Evolutionary conservation across 2,329 filamentous ascomycete genomes (phyloP), one percentile per base, ranked within the genome.

Genomic region (Fusarium luffae): DNA sequence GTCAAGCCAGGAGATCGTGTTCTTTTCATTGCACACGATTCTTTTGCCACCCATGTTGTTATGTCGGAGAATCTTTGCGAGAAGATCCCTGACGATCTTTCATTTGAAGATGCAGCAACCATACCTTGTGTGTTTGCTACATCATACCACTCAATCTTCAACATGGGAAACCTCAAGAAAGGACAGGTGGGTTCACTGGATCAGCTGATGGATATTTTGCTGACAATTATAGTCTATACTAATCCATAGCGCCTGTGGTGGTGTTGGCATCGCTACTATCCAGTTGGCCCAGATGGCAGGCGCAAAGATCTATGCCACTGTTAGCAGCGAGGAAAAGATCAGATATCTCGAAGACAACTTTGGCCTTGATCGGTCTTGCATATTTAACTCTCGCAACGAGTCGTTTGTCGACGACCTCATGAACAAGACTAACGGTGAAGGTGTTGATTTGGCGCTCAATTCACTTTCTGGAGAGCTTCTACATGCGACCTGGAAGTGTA

Each of bases 61-160:
- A 41, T 54, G 10, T 54, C 48, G 2, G 48, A 54, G 14, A 54
- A 44, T 9, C 55, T 59, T 8, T 59, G 55, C 9, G 48, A 59
- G 18, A 54, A 11, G 16, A 59, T 59, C 14, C 50, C 56, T 4
- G 50, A 41, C 7, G 18, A 47, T 21, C 41, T 59, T 3, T n/a
- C 25, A 4, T 59, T 46, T 18, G 56, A 59, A n/a, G 41, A 56
- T 9, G 56, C 56, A 10, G 56, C 56, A 18, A 59, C 41, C 3
- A 56, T 59, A 10, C 56, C 56, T 9, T 56, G 50, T 7, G 56
- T 59, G 2, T 59, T 56, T 46, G 50, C 56, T 1, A 59, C 56
- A 6, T 46, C 50, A 1, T 46, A 46, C 18, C 37, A 56, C 8
- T 59, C 56, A 6, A 46, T 59, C 14, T 59, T 59, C 7, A 59